These are phyloP conservation scores for Lactarius deliciosus DNA, from an alignment of 768 basidiomycete genomes.

Conservation along the genomic window DNA sequence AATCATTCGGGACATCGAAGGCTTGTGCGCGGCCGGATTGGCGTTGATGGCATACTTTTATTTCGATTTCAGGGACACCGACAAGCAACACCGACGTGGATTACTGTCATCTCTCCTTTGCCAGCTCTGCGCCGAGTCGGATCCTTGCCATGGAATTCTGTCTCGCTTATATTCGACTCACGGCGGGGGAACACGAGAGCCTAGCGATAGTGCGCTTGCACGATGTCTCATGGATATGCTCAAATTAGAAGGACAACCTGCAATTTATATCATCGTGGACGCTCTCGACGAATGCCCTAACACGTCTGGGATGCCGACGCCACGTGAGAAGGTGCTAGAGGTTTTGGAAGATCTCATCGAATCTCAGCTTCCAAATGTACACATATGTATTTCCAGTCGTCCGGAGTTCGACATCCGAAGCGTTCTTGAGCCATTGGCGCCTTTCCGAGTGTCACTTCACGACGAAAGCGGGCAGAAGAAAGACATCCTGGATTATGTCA, in stretches of 20 bases:
- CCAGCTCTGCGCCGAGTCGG: no score
- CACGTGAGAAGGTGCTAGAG: background rate
- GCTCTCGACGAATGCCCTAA: conserved; percentile 3
- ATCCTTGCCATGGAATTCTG: no score
- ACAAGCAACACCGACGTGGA: background rate
- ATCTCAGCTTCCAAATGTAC: background rate
- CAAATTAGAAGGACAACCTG: background rate
- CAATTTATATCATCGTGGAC: background rate
- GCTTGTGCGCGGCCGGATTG: background rate
- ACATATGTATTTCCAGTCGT: background rate
- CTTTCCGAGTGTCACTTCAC: background rate
- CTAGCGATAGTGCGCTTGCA: background rate
- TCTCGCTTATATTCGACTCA: no score
- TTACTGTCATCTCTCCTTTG: no score
- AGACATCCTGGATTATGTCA: background rate
- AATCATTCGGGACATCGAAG: background rate
- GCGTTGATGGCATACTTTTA: background rate
- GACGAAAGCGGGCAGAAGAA: background rate
- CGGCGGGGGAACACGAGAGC: background rate
- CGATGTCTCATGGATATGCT: conserved; percentile 3
- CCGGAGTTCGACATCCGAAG: background rate
- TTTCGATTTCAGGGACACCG: background rate
- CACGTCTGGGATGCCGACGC: background rate
- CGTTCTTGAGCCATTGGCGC: background rate
- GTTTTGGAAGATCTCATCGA: conserved; percentile 1